Conservation (phyloP, 176 grass and related monocot genomes). For the Rhynchospora pubera region DNA sequence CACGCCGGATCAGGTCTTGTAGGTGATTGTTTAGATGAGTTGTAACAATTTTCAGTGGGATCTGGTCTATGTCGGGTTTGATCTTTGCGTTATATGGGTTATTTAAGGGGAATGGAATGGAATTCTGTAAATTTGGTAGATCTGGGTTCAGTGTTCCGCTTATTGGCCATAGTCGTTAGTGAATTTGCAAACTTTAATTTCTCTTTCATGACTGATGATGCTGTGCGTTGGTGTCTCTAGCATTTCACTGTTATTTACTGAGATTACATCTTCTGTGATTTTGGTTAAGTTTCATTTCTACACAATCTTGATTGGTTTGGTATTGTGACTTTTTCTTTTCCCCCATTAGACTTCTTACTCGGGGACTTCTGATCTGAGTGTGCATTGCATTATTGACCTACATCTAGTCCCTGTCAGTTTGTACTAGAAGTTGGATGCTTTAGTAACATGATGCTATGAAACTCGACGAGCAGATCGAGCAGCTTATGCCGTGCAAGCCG, state of each 20-base stretch:
- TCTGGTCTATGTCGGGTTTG: constrained; percentile 9
- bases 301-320: background rate
- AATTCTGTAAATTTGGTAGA: background rate
- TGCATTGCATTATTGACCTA: background rate
- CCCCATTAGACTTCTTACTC: background rate
- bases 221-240: background rate
- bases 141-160: background rate
- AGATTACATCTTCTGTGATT: background rate
- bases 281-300: background rate
- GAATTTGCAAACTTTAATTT: background rate
- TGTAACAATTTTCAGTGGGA: background rate
- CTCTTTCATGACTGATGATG: background rate
- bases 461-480: too few species aligned
- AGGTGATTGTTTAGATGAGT: background rate
- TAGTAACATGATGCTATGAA: background rate
- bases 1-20: background rate
- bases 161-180: background rate
- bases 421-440: background rate
- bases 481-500: too few species aligned
- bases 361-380: background rate
- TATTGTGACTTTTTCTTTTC: background rate
- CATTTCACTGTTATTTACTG: background rate
- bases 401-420: background rate
- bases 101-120: background rate
- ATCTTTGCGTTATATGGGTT: background rate